phyloP scores from a whole-genome alignment of 345 rosid species.

The Corchorus capsularis region DNA sequence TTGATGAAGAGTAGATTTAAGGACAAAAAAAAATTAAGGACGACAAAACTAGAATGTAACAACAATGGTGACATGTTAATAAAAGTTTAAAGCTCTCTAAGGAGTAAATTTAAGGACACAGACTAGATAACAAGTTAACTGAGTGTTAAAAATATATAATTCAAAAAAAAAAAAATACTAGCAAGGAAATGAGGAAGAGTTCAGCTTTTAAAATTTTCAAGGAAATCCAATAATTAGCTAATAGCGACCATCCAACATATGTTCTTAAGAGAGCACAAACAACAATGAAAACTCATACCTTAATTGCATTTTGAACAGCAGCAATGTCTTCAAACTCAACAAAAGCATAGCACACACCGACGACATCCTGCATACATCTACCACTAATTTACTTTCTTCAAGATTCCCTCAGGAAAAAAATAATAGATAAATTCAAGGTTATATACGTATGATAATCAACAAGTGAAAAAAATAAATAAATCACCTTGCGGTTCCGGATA shows the following conservation, averaged over 20 bases:
- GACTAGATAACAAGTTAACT: background rate
- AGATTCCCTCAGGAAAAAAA: too few species aligned
- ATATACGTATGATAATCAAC: background rate
- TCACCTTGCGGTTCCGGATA: slow-evolving; percentile 85
- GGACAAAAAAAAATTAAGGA: background rate
- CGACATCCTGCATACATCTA: slow-evolving; percentile 63
- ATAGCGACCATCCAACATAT: background rate
- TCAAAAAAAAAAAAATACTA: too few species aligned
- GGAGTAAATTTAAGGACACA: background rate
- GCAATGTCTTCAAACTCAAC: slow-evolving; percentile 91
- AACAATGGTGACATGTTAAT: background rate
- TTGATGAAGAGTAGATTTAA: background rate
- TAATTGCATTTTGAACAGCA: slow-evolving; percentile 86
- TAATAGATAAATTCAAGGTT: too few species aligned
- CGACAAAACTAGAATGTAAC: background rate
- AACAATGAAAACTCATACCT: slow-evolving; percentile 46
- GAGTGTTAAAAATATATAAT: too few species aligned
- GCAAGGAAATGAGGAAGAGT: background rate
- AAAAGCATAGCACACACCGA: slow-evolving; percentile 94
- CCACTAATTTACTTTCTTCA: slow-evolving; percentile 22
- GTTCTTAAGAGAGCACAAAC: too few species aligned
- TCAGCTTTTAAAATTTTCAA: too few species aligned
- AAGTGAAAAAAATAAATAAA: background rate
- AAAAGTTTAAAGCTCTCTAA: background rate
- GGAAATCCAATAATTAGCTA: background rate